Percentiles rank a stretch among this genome's conserved stretches.
phyloP scores from a whole-genome alignment of 2,329 filamentous ascomycete genomes.

The Curvularia hawaiiensis region DNA sequence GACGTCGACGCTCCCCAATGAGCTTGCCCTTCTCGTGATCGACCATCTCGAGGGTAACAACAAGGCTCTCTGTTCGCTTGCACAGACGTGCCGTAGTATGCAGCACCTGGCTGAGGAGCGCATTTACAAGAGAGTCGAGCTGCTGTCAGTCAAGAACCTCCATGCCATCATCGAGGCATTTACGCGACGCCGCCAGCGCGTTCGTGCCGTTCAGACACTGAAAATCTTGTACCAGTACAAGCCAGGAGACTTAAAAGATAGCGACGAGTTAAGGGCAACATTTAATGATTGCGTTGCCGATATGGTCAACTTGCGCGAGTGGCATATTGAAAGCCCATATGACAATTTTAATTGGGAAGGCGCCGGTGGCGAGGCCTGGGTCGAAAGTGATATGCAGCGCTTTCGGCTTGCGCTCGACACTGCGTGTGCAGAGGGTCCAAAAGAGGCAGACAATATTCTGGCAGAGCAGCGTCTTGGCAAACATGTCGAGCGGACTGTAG shows the following conservation, averaged over 20 bases:
- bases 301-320: slow-evolving; percentile 40
- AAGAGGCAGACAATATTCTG: slow-evolving; percentile 21
- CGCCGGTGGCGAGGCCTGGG: slow-evolving; percentile 37
- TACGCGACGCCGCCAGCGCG: slow-evolving; percentile 28
- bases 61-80: slow-evolving; percentile 32
- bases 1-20: slow-evolving; percentile 28
- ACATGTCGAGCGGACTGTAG: slow-evolving; percentile 24
- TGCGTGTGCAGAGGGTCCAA: slow-evolving; percentile 28
- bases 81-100: slow-evolving; percentile 36
- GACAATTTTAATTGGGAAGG: slow-evolving; percentile 42
- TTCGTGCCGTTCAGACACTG: slow-evolving; percentile 38
- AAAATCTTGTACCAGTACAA: slow-evolving; percentile 40
- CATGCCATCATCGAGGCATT: slow-evolving; percentile 36
- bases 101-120: slow-evolving; percentile 41
- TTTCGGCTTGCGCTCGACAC: slow-evolving; percentile 35
- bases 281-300: slow-evolving; percentile 38
- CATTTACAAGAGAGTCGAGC: slow-evolving; percentile 39
- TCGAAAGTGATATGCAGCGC: slow-evolving; percentile 40
- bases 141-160: slow-evolving; percentile 35
- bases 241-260: slow-evolving; percentile 23
- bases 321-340: slow-evolving; percentile 45
- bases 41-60: slow-evolving; percentile 33
- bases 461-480: slow-evolving; percentile 19
- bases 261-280: slow-evolving; percentile 24
- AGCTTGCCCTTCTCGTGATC: slow-evolving; percentile 39